phyloP scores from a whole-genome alignment of 768 basidiomycete species.

The Tulasnella sp. region DNA sequence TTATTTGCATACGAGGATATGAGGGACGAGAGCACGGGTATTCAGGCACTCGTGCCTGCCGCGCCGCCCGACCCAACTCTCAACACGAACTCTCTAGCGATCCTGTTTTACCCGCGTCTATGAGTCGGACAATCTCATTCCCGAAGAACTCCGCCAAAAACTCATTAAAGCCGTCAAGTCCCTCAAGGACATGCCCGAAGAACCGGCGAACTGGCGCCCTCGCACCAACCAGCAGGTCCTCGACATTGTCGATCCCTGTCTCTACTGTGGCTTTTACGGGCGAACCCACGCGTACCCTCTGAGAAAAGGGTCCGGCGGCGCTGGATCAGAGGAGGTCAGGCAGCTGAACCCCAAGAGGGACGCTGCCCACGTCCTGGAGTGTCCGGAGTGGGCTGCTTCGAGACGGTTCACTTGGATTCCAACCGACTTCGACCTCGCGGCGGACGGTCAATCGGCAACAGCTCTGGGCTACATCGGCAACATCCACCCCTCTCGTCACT shows the following conservation, averaged over 20 bases:
- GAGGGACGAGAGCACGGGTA: conserved; percentile 12
- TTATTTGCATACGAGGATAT: conserved; percentile 12
- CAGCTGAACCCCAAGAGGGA: neutral
- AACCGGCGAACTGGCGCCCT: no score
- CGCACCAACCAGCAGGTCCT: conserved; percentile 36
- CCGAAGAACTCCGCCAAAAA: conserved; percentile 33
- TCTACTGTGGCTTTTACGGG: conserved; percentile 44
- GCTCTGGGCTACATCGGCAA: conserved; percentile 24
- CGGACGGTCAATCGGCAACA: neutral
- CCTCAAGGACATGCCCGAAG: conserved; percentile 39
- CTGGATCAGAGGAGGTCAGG: neutral
- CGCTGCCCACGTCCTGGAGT: neutral
- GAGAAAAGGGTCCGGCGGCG: neutral
- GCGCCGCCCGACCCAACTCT: neutral
- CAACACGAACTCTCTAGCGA: neutral
- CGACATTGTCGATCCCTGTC: conserved; percentile 46
- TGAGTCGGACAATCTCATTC: conserved; percentile 40
- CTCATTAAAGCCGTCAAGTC: conserved; percentile 35
- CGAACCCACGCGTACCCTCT: conserved; percentile 32
- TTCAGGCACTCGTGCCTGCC: neutral
- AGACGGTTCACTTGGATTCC: conserved; percentile 20
- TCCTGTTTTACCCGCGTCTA: conserved; percentile 34
- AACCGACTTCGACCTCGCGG: conserved; percentile 22
- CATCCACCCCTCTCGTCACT: conserved; percentile 15
- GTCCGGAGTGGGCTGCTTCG: neutral